phyloP scores from a whole-genome alignment of 2,329 filamentous ascomycete species.

The Clathrospora elynae region DNA sequence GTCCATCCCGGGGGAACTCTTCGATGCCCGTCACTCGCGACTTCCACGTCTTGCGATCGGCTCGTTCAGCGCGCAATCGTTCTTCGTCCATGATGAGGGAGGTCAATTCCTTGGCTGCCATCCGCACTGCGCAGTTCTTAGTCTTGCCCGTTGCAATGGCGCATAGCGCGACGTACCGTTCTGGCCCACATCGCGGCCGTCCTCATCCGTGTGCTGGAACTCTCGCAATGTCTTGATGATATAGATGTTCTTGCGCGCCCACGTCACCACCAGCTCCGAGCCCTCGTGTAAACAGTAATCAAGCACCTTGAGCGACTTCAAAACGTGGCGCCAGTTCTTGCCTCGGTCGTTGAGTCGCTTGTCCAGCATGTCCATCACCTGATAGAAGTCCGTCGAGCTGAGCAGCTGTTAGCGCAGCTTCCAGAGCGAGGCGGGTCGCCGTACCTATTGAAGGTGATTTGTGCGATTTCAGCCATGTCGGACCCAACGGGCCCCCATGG shows the following conservation, averaged over 20 bases:
- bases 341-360: slow-evolving; percentile 98
- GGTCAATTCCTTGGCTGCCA: slow-evolving; percentile 94
- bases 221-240: slow-evolving; percentile 98
- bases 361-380: slow-evolving; percentile 99
- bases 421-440: slow-evolving; percentile 39
- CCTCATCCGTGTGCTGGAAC: slow-evolving; percentile 95
- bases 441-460: slow-evolving; percentile 97
- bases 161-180: slow-evolving; percentile 71
- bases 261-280: slow-evolving; percentile 93
- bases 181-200: slow-evolving; percentile 91
- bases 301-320: slow-evolving; percentile 96
- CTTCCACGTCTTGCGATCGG: slow-evolving; percentile 94
- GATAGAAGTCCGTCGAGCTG: slow-evolving; percentile 96
- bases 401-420: slow-evolving; percentile 32
- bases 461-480: slow-evolving; percentile 98
- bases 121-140: slow-evolving; percentile 69
- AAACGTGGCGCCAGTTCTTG: slow-evolving; percentile 98
- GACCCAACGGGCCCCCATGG: slow-evolving; percentile 97
- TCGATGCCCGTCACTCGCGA: slow-evolving; percentile 93
- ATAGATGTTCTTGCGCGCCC: slow-evolving; percentile 97
- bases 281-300: slow-evolving; percentile 98
- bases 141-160: slow-evolving; percentile 2
- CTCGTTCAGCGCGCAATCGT: slow-evolving; percentile 84
- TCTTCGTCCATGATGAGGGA: slow-evolving; percentile 92
- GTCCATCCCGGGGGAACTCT: slow-evolving; percentile 65